phyloP scores from a whole-genome alignment of 192 early-diverging fungal species.

The Coemansia sp. region DNA sequence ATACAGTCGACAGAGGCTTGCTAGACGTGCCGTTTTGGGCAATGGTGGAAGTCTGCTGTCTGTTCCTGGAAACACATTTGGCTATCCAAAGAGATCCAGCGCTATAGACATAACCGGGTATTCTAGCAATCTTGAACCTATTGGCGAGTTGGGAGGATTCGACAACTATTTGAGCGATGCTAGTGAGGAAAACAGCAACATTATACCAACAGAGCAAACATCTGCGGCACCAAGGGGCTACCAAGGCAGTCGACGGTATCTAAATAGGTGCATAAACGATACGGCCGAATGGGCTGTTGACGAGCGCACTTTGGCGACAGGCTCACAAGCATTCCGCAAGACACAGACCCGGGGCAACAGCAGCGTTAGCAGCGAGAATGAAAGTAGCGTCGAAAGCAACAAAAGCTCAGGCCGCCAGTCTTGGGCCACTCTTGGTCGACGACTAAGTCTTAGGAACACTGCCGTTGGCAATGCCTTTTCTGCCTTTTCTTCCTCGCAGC shows the following conservation, averaged over 20 bases:
- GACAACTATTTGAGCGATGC: slow-evolving; percentile 42
- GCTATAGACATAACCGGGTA: not conserved
- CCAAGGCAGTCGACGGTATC: slow-evolving; percentile 22
- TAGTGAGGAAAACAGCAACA: slow-evolving; percentile 18
- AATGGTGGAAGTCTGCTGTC: not conserved
- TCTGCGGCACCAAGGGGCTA: not conserved
- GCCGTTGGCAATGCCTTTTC: not conserved
- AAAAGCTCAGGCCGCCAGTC: slow-evolving; percentile 16
- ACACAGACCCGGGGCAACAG: not conserved
- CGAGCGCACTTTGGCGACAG: not conserved
- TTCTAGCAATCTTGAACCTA: slow-evolving; percentile 8
- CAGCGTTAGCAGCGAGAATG: slow-evolving; percentile 4
- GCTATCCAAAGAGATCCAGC: not conserved
- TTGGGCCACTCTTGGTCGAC: slow-evolving; percentile 26
- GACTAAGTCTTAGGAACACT: slow-evolving; percentile 20
- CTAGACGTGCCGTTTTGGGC: not conserved
- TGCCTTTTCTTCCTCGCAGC: not conserved
- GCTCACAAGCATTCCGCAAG: not conserved
- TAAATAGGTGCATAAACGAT: slow-evolving; percentile 21
- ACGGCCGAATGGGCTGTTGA: slow-evolving; percentile 1
- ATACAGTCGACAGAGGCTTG: not conserved
- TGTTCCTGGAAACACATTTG: not conserved
- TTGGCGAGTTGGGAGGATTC: slow-evolving; percentile 8
- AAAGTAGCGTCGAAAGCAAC: not conserved
- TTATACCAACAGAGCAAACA: not conserved